Percentiles rank a stretch among this genome's conserved stretches.
These are phyloP conservation scores for Metschnikowia corniflorae DNA, from an alignment of 805 yeast genomes.

Conservation along the genomic window DNA sequence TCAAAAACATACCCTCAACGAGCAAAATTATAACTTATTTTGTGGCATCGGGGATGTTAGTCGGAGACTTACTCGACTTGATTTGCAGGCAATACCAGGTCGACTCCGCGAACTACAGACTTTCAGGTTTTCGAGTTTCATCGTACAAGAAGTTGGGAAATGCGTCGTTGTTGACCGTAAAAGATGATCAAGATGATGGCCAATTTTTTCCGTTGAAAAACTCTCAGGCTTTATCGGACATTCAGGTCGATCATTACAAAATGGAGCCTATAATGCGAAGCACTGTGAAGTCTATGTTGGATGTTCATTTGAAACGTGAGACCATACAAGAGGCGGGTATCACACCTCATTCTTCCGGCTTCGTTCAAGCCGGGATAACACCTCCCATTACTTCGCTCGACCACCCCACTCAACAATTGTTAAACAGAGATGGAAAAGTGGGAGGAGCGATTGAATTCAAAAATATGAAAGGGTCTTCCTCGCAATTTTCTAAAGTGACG, in stretches of 20 bases:
- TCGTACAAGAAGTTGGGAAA: background rate
- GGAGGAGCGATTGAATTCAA: background rate
- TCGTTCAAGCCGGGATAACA: slow-evolving; percentile 20
- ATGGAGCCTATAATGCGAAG: slow-evolving; percentile 17
- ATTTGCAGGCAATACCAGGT: slow-evolving; percentile 30
- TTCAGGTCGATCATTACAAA: slow-evolving; percentile 16
- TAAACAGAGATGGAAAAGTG: background rate
- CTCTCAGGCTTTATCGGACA: slow-evolving; percentile 7
- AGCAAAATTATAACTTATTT: slow-evolving; percentile 15
- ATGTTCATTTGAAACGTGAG: slow-evolving; percentile 9
- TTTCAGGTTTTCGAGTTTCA: slow-evolving; percentile 18
- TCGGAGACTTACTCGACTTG: slow-evolving; percentile 17
- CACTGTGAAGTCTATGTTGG: slow-evolving; percentile 14
- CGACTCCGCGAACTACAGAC: slow-evolving; percentile 24
- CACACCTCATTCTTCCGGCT: slow-evolving; percentile 28
- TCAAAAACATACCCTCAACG: slow-evolving; percentile 12
- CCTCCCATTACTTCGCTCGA: slow-evolving; percentile 23
- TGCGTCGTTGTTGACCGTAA: slow-evolving; percentile 2
- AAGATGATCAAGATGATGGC: slow-evolving; percentile 1
- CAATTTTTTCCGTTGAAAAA: slow-evolving; percentile 8
- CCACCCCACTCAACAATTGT: slow-evolving; percentile 14
- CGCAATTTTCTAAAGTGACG: background rate
- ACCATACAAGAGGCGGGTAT: slow-evolving; percentile 22
- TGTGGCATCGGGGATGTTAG: slow-evolving; percentile 15
- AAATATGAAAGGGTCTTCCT: background rate